Evolutionary conservation across 1,284 basidiomycete genomes (phyloP).

Genomic region (Neonothopanus nambi): DNA sequence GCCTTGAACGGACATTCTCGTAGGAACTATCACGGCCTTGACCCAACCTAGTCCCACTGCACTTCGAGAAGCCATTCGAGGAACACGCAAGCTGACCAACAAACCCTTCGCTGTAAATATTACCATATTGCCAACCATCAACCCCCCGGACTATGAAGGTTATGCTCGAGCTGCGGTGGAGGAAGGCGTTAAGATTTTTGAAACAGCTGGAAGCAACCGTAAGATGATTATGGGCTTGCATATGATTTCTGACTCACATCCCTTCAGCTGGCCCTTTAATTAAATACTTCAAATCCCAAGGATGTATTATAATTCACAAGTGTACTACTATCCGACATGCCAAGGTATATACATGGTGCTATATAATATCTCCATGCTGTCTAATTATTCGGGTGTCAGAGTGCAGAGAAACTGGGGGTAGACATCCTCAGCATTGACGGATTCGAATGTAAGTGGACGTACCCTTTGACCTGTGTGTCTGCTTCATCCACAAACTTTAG

Average conservation of each 20-base stretch:
- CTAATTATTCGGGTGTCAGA: conserved; percentile 36
- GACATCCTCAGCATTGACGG: conserved; percentile 89
- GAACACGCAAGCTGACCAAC: conserved; percentile 68
- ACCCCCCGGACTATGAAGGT: conserved; percentile 86
- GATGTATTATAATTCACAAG: conserved; percentile 86
- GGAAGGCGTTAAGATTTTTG: conserved; percentile 88
- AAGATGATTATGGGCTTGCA: conserved; percentile 26
- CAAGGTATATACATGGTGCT: conserved; percentile 45
- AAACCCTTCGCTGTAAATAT: conserved; percentile 93
- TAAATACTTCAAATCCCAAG: conserved; percentile 76
- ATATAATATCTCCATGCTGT: neutral
- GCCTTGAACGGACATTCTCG: neutral
- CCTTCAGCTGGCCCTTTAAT: conserved; percentile 73
- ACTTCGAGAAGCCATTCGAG: conserved; percentile 80
- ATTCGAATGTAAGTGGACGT: conserved; percentile 69
- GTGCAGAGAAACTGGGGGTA: conserved; percentile 77
- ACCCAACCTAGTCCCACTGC: conserved; percentile 88
- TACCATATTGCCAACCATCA: conserved; percentile 87
- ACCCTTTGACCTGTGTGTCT: neutral
- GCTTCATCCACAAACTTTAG: conserved; percentile 34
- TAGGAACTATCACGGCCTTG: conserved; percentile 80
- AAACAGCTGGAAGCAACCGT: conserved; percentile 94
- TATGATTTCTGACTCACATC: neutral
- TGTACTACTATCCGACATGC: conserved; percentile 89
- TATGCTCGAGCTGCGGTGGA: conserved; percentile 83